A percentile compares a stretch with the other conserved stretches of the same genome.
These are phyloP conservation scores for Penicillium canescens DNA, from an alignment of 495 filamentous ascomycete species.

Conservation along the genomic window DNA sequence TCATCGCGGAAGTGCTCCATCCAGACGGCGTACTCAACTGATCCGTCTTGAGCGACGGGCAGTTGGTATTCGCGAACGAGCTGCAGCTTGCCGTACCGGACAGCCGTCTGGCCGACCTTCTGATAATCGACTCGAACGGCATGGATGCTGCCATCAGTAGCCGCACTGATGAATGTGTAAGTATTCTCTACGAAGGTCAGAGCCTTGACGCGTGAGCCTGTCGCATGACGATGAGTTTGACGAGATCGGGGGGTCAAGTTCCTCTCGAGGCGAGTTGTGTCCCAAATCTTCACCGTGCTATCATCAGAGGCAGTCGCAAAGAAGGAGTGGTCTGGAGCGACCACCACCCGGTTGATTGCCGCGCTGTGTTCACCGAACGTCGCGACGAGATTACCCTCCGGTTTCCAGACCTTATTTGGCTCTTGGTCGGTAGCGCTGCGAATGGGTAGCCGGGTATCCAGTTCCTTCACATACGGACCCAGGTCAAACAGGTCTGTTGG, in stretches of 20 bases:
- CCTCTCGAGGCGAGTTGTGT: constrained; percentile 82
- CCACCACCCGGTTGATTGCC: constrained; percentile 77
- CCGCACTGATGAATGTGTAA: constrained; percentile 86
- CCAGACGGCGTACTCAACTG: constrained; percentile 79
- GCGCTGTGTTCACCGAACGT: constrained; percentile 86
- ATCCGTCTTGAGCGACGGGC: constrained; percentile 40
- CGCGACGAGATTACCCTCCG: constrained; percentile 78
- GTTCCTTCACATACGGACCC: constrained; percentile 77
- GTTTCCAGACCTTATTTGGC: constrained; percentile 68
- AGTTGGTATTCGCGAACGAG: constrained; percentile 80
- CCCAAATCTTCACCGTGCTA: constrained; percentile 91
- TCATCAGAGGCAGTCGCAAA: constrained; percentile 95
- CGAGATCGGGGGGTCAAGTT: constrained; percentile 84
- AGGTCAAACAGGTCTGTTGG: constrained; percentile 70
- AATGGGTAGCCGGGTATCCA: constrained; percentile 61
- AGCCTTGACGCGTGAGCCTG: constrained; percentile 70
- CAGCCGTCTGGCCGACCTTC: constrained; percentile 51
- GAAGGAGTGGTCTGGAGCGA: constrained; percentile 90
- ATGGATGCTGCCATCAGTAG: constrained; percentile 86
- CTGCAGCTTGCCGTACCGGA: constrained; percentile 74
- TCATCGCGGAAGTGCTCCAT: constrained; percentile 89
- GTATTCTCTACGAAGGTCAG: constrained; percentile 92
- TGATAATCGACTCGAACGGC: constrained; percentile 83
- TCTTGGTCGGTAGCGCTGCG: constrained; percentile 56
- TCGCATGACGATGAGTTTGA: constrained; percentile 78